These are phyloP conservation scores for Fusarium tjaetaba DNA, from an alignment of 2,329 filamentous ascomycete genomes.

Conservation along the genomic window DNA sequence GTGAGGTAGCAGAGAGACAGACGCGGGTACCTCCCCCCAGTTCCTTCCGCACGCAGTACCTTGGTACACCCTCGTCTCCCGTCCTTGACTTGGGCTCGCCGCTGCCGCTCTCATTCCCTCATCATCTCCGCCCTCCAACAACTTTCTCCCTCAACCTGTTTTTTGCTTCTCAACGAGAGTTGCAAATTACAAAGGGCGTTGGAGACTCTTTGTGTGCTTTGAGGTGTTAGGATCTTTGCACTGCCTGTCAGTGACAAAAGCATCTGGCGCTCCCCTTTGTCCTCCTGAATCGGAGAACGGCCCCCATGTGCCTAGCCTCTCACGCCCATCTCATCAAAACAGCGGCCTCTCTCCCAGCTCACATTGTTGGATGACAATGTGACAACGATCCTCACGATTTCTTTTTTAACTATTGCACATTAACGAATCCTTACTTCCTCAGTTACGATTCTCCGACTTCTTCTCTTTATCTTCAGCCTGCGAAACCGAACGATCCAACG, in stretches of 20 bases:
- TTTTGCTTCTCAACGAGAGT: conserved; percentile 44
- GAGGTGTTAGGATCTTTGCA: conserved; percentile 34
- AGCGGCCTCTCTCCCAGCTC: conserved; percentile 42
- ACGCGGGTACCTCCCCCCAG: conserved; percentile 20
- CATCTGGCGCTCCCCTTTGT: conserved; percentile 26
- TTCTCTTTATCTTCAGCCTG: background rate
- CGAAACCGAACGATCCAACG: conserved; percentile 16
- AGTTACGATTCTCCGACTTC: background rate
- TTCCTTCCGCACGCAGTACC: conserved; percentile 36
- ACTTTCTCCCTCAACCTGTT: conserved; percentile 45
- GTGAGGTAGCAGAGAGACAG: conserved; percentile 5
- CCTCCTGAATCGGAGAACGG: conserved; percentile 37
- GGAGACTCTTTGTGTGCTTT: conserved; percentile 35
- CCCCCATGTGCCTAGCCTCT: conserved; percentile 24
- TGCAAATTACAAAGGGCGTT: conserved; percentile 41
- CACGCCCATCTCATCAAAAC: conserved; percentile 38
- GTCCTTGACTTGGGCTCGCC: conserved; percentile 37
- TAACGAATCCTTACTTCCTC: conserved; percentile 9
- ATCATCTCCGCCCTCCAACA: conserved; percentile 48
- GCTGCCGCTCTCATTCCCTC: conserved; percentile 45
- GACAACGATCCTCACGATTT: conserved; percentile 36
- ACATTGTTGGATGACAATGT: conserved; percentile 44
- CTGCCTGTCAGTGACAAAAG: conserved; percentile 23
- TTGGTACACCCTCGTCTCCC: conserved; percentile 43
- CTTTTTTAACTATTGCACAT: conserved; percentile 16